Evolutionary conservation across 2,329 filamentous ascomycete species (phyloP).

Genomic region (Cercospora brassicicola): DNA sequence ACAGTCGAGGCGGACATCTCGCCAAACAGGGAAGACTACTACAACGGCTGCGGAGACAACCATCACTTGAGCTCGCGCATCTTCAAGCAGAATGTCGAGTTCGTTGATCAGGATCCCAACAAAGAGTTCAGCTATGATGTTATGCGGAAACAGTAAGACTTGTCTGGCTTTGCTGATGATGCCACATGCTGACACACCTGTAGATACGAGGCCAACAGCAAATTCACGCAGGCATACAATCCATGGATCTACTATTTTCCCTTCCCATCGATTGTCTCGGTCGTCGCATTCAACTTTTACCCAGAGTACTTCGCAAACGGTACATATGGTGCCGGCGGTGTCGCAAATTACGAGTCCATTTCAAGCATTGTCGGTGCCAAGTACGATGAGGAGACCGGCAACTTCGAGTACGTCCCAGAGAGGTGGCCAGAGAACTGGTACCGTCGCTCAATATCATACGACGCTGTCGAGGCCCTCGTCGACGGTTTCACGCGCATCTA

Average conservation of each 20-base stretch:
- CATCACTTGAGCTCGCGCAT: slow-evolving; percentile 37
- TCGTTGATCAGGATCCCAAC: slow-evolving; percentile 23
- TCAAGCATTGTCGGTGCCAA: slow-evolving; percentile 35
- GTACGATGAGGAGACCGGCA: slow-evolving; percentile 28
- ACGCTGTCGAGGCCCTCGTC: slow-evolving; percentile 35
- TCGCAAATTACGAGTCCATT: slow-evolving; percentile 39
- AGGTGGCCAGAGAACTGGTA: slow-evolving; percentile 36
- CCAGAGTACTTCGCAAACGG: slow-evolving; percentile 41
- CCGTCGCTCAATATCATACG: slow-evolving; percentile 33
- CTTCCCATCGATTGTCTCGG: slow-evolving; percentile 37
- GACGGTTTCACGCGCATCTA: slow-evolving; percentile 41
- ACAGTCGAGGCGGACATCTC: slow-evolving; percentile 37
- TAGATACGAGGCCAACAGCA: slow-evolving; percentile 21
- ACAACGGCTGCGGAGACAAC: slow-evolving; percentile 38
- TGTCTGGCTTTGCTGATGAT: slow-evolving; percentile 6
- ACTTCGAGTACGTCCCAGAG: slow-evolving; percentile 37
- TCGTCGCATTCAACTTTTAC: slow-evolving; percentile 37
- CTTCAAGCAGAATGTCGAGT: slow-evolving; percentile 36
- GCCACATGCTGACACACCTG: not conserved
- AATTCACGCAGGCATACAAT: slow-evolving; percentile 32
- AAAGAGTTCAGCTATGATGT: slow-evolving; percentile 32
- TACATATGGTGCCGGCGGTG: slow-evolving; percentile 41
- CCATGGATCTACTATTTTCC: slow-evolving; percentile 40
- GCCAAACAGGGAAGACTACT: slow-evolving; percentile 40
- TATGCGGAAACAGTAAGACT: slow-evolving; percentile 33